Percentiles rank a stretch among this genome's conserved stretches.
phyloP scores from a whole-genome alignment of 352 stramenopile genomes.

The Globisporangium nunn region DNA sequence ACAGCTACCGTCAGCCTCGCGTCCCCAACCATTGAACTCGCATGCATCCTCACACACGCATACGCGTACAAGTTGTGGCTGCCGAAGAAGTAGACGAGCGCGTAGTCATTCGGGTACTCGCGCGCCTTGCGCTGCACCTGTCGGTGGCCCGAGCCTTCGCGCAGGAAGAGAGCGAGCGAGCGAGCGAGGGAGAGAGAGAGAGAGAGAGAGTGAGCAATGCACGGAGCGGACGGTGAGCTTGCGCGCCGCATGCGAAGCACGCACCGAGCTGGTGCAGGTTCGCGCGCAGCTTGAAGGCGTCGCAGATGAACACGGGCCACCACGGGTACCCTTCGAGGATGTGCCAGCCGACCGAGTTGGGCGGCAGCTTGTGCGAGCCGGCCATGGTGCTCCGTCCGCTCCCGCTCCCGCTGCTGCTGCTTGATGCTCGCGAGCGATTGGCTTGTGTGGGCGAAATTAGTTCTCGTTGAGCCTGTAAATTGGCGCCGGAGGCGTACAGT shows the following conservation, averaged over 20 bases:
- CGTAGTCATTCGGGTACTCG: conserved; percentile 64
- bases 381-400: too few relatives aligned
- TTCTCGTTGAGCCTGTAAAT: too few relatives aligned
- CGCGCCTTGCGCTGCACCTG: conserved; percentile 67
- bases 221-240: not conserved
- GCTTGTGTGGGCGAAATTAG: too few relatives aligned
- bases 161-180: not conserved
- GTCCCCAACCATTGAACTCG: too few relatives aligned
- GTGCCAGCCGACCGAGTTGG: conserved; percentile 79
- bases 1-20: not conserved
- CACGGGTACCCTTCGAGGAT: conserved; percentile 82
- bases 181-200: not conserved
- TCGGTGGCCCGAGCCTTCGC: conserved; percentile 45
- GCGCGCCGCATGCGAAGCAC: not conserved
- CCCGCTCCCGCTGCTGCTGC: too few relatives aligned
- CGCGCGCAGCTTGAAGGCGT: conserved; percentile 63
- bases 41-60: too few relatives aligned
- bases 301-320: conserved; percentile 84
- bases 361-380: conserved; percentile 5
- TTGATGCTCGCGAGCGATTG: too few relatives aligned
- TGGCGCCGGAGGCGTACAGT: too few relatives aligned
- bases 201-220: not conserved
- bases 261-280: conserved; percentile 55
- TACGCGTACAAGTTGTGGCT: conserved; percentile 72
- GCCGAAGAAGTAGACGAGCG: conserved; percentile 82